Percentiles rank a stretch among this genome's conserved stretches.
Evolutionary conservation across 2,329 filamentous ascomycete species (phyloP).

Genomic region (Diaporthe citri): DNA sequence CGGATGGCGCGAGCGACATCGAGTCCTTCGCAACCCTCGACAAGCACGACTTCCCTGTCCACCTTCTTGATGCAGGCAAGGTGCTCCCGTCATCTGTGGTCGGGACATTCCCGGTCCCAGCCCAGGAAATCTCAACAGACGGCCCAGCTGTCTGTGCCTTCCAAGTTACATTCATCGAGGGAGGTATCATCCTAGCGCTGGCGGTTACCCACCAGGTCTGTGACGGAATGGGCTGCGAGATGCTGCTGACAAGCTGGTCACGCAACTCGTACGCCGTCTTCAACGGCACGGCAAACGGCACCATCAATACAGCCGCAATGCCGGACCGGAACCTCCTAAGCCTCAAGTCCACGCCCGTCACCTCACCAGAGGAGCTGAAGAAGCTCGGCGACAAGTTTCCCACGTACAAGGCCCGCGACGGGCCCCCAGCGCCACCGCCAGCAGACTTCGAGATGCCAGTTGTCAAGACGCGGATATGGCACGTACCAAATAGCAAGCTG

Average conservation of each 20-base stretch:
- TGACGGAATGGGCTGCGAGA: constrained; percentile 46
- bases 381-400: constrained; percentile 30
- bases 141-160: constrained; percentile 37
- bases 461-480: constrained; percentile 43
- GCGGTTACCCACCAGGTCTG: constrained; percentile 46
- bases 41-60: constrained; percentile 35
- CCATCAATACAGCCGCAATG: neutral
- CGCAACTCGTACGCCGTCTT: constrained; percentile 43
- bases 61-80: constrained; percentile 32
- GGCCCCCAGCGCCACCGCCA: constrained; percentile 42
- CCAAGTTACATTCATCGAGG: constrained; percentile 47
- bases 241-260: constrained; percentile 46
- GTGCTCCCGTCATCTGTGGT: constrained; percentile 26
- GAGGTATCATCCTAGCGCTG: constrained; percentile 46
- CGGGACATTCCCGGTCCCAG: constrained; percentile 23
- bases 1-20: constrained; percentile 8
- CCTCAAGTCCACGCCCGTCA: neutral
- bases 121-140: constrained; percentile 7
- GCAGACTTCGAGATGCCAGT: constrained; percentile 45
- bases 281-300: constrained; percentile 26
- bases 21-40: constrained; percentile 24
- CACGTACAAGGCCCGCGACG: constrained; percentile 38
- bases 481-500: constrained; percentile 43
- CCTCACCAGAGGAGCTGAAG: constrained; percentile 18
- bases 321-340: constrained; percentile 8